Evolutionary conservation across 108 stramenopile genomes (phyloP), one percentile per base, ranked within the genome.

Genomic region (Pseudonitzschia pungens): DNA sequence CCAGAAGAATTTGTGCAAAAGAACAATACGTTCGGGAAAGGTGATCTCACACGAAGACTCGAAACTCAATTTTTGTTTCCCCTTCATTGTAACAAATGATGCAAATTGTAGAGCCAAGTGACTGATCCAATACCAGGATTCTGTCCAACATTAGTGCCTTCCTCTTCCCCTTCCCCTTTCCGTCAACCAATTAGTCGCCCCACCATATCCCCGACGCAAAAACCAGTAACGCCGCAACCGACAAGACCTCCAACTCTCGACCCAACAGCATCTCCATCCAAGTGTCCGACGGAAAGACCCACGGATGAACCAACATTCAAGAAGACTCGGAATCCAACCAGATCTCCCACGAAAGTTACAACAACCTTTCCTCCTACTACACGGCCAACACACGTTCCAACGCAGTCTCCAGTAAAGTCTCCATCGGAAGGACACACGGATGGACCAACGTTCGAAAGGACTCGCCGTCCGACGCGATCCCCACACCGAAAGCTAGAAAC

Each of bases 291-390:
- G 12, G 32, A 43, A 65, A 44, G 11, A 12, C 64, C 41, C 40
- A 65, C 64, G 8, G 16, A 65, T 21, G 33, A 65, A 24, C 64
- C 64, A 62, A 62, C 60, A 36, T 36, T 36, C 4, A 36, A 5
- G 36, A 6, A 36, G 36, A 36, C 36, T 36, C 4, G 36, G 2
- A 2, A 6, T 36, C 36, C 36, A 15, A 24, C 31, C 24, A 10
- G 50, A 16, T 4, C 58, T 6, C 58, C 58, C 7, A 59, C 58
- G 6, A 4, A 16, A 59, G 15, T 24, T 15, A 6, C 58, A 20
- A 59, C 58, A 59, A 59, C 9, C 2, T 32, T 31, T 4, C 22
- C 58, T 24, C 9, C 58, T 59, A 28, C 27, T 16, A 59, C 58
- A 24, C 58, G 16, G 10, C 4, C 36, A 36, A 36, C 36, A 36